Evolutionary conservation across 495 filamentous ascomycete genomes (phyloP).

Genomic region (Penicillium psychrofluorescens): DNA sequence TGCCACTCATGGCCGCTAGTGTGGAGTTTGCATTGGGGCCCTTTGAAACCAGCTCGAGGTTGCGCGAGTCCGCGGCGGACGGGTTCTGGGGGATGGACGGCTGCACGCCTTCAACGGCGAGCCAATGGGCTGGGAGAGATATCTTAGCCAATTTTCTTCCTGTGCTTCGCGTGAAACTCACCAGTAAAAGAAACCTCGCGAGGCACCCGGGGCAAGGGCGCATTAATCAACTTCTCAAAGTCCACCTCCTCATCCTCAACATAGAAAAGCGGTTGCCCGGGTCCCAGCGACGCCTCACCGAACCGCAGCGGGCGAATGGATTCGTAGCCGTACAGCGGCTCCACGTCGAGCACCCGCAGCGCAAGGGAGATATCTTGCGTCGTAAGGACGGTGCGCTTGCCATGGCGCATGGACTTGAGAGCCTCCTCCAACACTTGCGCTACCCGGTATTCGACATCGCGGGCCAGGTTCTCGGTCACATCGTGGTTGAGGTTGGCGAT

Average conservation of each 20-base stretch:
- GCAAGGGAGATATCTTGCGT: constrained; percentile 84
- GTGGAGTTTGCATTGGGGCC: constrained; percentile 77
- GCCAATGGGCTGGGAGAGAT: constrained; percentile 68
- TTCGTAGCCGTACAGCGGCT: constrained; percentile 94
- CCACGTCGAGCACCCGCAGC: constrained; percentile 77
- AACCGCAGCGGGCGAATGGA: constrained; percentile 78
- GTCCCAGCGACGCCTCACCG: constrained; percentile 87
- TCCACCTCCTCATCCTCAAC: constrained; percentile 98
- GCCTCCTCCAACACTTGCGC: constrained; percentile 88
- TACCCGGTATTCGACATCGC: constrained; percentile 92
- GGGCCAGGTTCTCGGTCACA: constrained; percentile 72
- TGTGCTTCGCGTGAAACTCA: constrained; percentile 24
- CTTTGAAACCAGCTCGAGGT: constrained; percentile 80
- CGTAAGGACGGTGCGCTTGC: constrained; percentile 71
- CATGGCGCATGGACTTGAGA: constrained; percentile 88
- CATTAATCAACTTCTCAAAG: constrained; percentile 97
- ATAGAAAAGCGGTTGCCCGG: constrained; percentile 93
- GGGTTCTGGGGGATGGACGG: constrained; percentile 95
- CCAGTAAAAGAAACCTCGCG: constrained; percentile 88
- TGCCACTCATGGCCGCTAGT: constrained; percentile 73
- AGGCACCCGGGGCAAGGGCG: constrained; percentile 87
- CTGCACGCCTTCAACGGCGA: constrained; percentile 92
- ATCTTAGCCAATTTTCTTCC: constrained; percentile 10
- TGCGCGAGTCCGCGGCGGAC: constrained; percentile 69
- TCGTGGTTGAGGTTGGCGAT: constrained; percentile 73